Conservation (phyloP, 805 yeast species). For the Cyberlindnera xishuangbannaensis region DNA sequence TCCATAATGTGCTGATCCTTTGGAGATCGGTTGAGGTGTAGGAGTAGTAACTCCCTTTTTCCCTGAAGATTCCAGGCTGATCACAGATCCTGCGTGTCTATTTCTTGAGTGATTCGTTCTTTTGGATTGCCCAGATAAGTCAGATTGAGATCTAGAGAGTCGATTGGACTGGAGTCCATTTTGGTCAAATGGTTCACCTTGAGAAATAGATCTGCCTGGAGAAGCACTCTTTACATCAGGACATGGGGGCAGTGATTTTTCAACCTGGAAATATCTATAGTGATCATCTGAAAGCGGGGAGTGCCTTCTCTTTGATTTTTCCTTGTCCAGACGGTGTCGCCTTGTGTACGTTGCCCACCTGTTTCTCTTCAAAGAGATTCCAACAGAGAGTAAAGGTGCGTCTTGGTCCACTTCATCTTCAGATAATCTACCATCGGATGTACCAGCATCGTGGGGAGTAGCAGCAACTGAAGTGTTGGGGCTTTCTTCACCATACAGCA, state of each 20-base stretch:
- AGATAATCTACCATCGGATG: constrained; percentile 1
- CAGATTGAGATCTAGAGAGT: constrained; percentile 17
- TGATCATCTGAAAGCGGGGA: no score
- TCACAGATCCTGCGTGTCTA: constrained; percentile 28
- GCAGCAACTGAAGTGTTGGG: no score
- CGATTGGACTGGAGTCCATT: no score
- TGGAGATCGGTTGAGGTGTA: no score
- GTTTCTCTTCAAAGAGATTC: constrained; percentile 37
- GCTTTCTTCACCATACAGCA: no score
- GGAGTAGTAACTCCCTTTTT: no score
- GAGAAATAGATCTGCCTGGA: constrained; percentile 8
- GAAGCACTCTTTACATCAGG: no score
- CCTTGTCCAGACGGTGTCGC: constrained; percentile 24
- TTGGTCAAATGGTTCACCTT: constrained; percentile 1
- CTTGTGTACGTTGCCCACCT: constrained; percentile 47
- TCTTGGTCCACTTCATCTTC: constrained; percentile 23
- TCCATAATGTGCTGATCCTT: no score
- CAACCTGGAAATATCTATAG: no score
- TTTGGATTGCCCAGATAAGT: no score
- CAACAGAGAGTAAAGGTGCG: constrained; percentile 19
- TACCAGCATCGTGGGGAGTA: no score
- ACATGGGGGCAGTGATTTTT: no score
- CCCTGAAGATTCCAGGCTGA: constrained; percentile 12
- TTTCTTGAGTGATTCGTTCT: constrained; percentile 31
- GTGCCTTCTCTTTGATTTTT: not conserved